Base-by-base conservation (phyloP, 108 stramenopile genomes). In the Fragilaria crotonensis region DNA sequence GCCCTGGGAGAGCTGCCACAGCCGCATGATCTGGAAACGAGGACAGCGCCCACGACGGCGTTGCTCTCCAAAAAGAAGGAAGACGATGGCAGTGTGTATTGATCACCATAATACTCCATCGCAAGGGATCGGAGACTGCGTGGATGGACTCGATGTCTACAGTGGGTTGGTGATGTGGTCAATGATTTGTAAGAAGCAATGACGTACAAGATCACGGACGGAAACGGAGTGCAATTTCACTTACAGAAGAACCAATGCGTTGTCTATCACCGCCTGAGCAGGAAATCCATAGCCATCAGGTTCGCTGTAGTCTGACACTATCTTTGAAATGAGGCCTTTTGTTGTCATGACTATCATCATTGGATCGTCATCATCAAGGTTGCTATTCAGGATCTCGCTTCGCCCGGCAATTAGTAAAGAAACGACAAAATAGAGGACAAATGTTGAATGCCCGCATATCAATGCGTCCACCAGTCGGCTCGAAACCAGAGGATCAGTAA, bases 391-490 rank as follows among this genome's bases (percentile, higher is more conserved):
- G 26, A 7, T 3, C 21, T 25, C 3, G 17, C 25, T 3, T 25
- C 21, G 18, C 21, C 51, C 51, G 18, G 3, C 21, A 4, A 73
- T 59, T 41, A 78, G 62, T 77, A 95, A 70, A 18, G 89, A 84
- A 5, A 88, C 77, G 27, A 77, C 62, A 50, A 93, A 69, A 63
- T 95, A 95, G 19, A 95, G 33, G 1, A 76, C 58, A 64, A 93
- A 71, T 27, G 85, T 53, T 4, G 94, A 85, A 66, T 95, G 94
- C 55, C 85, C 72, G 32, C 70, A 70, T 19, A 95, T 67, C 54
- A 95, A 90, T 25, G 81, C 87, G 73, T 95, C 94, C 31, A 83
- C 83, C 51, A 95, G 46, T 41, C 90, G 61, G 27, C 77, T 81
- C 45, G 85, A 85, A 0, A 84, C 51, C 4, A 57, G 56, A 5